Percentiles rank a stretch among this genome's conserved stretches.
phyloP scores from a whole-genome alignment of 257 asterid genomes.

The Petunia axillaris region DNA sequence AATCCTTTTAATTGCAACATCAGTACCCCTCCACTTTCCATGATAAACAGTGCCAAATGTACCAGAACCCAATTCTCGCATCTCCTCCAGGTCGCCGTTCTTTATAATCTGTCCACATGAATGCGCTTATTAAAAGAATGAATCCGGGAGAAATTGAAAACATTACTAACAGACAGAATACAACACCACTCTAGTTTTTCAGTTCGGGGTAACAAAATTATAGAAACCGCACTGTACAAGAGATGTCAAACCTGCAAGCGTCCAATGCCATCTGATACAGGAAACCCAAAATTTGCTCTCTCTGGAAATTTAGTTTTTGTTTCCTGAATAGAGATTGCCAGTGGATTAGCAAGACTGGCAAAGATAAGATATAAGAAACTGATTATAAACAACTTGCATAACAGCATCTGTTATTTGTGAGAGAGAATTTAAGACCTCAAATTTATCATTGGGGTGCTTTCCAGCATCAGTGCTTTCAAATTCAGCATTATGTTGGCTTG shows the following conservation, averaged over 20 bases:
- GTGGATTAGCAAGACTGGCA: constrained; percentile 14
- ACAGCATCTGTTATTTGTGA: constrained; percentile 11
- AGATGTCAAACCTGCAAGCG: constrained; percentile 73
- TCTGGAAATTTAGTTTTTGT: constrained; percentile 57
- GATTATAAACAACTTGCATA: constrained; percentile 6
- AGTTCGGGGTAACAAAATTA: constrained; percentile 2
- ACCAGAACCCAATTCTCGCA: constrained; percentile 95
- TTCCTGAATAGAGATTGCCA: constrained; percentile 53
- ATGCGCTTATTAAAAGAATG: not conserved
- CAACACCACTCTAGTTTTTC: not conserved
- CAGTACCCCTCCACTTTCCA: constrained; percentile 99
- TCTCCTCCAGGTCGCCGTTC: constrained; percentile 91
- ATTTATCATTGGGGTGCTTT: constrained; percentile 48
- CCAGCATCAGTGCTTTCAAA: constrained; percentile 49
- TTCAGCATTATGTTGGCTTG: constrained; percentile 47
- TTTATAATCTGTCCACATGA: constrained; percentile 64
- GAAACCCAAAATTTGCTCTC: constrained; percentile 69
- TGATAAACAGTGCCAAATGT: constrained; percentile 99
- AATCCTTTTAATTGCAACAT: constrained; percentile 95
- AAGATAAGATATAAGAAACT: constrained; percentile 6
- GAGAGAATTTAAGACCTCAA: constrained; percentile 57
- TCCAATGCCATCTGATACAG: constrained; percentile 73
- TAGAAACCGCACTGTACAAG: constrained; percentile 17
- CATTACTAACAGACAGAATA: not conserved
- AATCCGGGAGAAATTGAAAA: not conserved